Base-by-base conservation (phyloP, 176 grass and related monocot species). In the Juncus effusus region DNA sequence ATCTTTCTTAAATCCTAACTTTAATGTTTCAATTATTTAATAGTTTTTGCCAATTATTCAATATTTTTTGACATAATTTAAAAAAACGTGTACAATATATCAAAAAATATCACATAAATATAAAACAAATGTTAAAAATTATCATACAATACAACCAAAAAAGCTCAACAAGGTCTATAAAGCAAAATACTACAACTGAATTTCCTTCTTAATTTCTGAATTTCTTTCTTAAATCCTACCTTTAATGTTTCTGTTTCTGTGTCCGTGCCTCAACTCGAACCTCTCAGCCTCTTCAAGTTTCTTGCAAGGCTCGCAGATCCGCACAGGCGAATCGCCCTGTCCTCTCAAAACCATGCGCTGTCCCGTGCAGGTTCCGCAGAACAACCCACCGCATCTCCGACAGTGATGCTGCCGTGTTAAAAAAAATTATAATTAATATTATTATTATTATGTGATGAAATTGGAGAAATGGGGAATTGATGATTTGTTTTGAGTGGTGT, bases 251-350 rank as follows among this genome's bases (percentile, higher is more conserved):
- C 62, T 76, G 47, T 57, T 92, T 78, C 73, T 97, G 65, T 90
- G 79, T 14, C 85, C 82, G 52, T 97, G 88, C 83, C 93, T 88
- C 75, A 92, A 50, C 44, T 97, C 88, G 41, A 79, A 86, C 2
- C 88, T 85, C 45, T 82, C 85, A 42, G 88, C 82, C 67, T 97
- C 93, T 75, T 89, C 93, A 49, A 92, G 69, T 49, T 82, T 89
- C 77, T 97, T 92, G 67, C 93, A 97, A 45, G 93, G 93, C n/a
- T 84, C 78, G 73, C 93, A 97, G 10, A 92, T 92, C 61, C 85
- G 78, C 65, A 97, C 93, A 47, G 82, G 72, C 61, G 88, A 88
- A 58, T 97, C 93, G 16, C 93, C 93, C 56, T 92, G 85, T 62
- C 93, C 93, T 65, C 88, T 82, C 80, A 97, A 89, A 69, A 86